Percentiles rank a stretch among this genome's conserved stretches.
phyloP scores from a whole-genome alignment of 805 yeast genomes.

The Starmerella bacillaris region DNA sequence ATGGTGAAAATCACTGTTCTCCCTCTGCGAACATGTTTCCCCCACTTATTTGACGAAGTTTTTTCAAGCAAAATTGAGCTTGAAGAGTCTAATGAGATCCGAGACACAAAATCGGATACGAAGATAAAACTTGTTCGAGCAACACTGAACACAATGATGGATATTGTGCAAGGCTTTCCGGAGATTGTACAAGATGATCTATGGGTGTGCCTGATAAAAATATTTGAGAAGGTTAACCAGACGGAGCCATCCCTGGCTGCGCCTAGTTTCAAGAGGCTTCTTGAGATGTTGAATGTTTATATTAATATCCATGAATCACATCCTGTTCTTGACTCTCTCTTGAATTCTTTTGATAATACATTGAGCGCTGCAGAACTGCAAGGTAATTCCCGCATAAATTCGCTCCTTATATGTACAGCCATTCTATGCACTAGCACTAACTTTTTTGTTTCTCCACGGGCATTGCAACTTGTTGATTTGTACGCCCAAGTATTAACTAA shows the following conservation, averaged over 20 bases:
- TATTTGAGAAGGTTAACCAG: conserved; percentile 32
- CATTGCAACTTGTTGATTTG: conserved; percentile 2
- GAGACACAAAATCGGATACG: not conserved
- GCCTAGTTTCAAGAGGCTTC: conserved; percentile 31
- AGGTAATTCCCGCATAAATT: conserved; percentile 5
- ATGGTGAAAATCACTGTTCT: conserved; percentile 50
- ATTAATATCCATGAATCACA: conserved; percentile 24
- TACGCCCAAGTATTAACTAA: not conserved
- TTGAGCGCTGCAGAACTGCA: conserved; percentile 6
- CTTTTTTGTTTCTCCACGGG: conserved; percentile 4
- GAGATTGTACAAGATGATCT: conserved; percentile 52
- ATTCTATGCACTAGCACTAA: conserved; percentile 10
- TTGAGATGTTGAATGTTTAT: conserved; percentile 21
- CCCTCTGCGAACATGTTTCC: conserved; percentile 41
- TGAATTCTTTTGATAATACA: conserved; percentile 10
- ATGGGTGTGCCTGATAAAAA: conserved; percentile 47
- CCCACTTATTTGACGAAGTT: conserved; percentile 33
- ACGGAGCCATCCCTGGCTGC: conserved; percentile 31
- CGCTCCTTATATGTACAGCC: conserved; percentile 12
- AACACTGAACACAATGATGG: conserved; percentile 36
- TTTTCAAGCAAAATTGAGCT: conserved; percentile 22
- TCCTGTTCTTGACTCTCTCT: conserved; percentile 7
- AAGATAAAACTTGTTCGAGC: conserved; percentile 23
- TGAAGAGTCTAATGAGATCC: not conserved
- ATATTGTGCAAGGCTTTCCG: conserved; percentile 49